Evolutionary conservation across 345 rosid species (phyloP).

Genomic region (Acer yangbiense): DNA sequence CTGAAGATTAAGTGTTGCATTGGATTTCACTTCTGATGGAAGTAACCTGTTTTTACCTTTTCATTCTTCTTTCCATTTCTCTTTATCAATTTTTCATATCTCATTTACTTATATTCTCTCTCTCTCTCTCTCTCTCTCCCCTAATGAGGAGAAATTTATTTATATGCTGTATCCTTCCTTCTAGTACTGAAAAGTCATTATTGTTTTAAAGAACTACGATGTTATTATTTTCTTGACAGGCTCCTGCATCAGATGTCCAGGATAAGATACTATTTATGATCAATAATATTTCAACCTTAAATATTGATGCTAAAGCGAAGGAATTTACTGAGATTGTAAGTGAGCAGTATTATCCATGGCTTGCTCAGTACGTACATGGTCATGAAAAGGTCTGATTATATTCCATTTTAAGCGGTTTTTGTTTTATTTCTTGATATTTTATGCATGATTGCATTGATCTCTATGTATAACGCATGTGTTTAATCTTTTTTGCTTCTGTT

Average conservation of each 20-base stretch:
- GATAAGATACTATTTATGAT: conserved; percentile 91
- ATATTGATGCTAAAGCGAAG: conserved; percentile 79
- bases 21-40: neutral
- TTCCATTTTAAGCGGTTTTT: neutral
- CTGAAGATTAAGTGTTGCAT: neutral
- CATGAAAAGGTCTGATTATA: conserved; percentile 73
- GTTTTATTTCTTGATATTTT: neutral
- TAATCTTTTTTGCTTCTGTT: neutral
- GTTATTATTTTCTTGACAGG: conserved; percentile 39
- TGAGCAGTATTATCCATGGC: conserved; percentile 90
- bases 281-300: conserved; percentile 78
- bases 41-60: neutral
- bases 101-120: neutral
- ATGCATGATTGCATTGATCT: neutral
- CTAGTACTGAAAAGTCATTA: neutral
- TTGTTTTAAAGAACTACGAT: neutral
- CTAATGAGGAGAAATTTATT: neutral
- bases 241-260: conserved; percentile 79
- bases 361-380: conserved; percentile 99
- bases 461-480: neutral
- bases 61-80: neutral
- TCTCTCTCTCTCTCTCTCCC: neutral
- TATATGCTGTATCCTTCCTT: neutral
- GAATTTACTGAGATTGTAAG: conserved; percentile 78
- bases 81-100: neutral